phyloP scores from a whole-genome alignment of 2,329 filamentous ascomycete species.

The Neopestalotiopsis clavispora region DNA sequence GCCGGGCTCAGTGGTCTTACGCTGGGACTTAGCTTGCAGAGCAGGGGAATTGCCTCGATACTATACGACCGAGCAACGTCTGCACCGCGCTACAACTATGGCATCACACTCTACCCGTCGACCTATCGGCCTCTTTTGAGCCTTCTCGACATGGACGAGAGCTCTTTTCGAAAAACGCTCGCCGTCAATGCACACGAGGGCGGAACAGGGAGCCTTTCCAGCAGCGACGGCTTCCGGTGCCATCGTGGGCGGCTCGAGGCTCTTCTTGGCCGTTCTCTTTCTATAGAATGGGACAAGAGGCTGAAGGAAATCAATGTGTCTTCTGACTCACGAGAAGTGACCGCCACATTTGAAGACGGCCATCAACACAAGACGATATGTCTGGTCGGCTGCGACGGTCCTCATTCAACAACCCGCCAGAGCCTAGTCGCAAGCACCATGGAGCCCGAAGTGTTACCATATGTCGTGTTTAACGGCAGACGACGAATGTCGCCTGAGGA shows the following conservation, averaged over 20 bases:
- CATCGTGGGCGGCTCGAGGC: not conserved
- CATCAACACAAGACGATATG: not conserved
- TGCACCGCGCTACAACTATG: not conserved
- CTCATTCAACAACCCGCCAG: conserved; percentile 9
- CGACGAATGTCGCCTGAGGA: conserved; percentile 5
- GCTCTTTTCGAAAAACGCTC: not conserved
- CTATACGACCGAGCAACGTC: not conserved
- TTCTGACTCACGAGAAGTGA: not conserved
- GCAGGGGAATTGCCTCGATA: not conserved
- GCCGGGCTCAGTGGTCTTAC: not conserved
- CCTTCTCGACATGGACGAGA: conserved; percentile 3
- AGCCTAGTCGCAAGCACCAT: not conserved
- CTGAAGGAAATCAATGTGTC: not conserved
- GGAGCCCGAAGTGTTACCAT: conserved; percentile 8
- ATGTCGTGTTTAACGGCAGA: conserved; percentile 16
- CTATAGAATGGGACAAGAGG: not conserved
- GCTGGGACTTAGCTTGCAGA: not conserved
- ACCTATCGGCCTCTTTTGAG: conserved; percentile 3
- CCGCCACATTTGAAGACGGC: not conserved
- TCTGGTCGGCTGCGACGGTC: conserved; percentile 12
- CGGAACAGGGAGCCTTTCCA: not conserved
- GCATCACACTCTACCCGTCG: not conserved
- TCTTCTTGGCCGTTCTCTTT: not conserved
- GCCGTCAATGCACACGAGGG: not conserved
- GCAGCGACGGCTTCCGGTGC: not conserved